Base-by-base conservation (phyloP, 306 rosid species). In the Abrus precatorius region DNA sequence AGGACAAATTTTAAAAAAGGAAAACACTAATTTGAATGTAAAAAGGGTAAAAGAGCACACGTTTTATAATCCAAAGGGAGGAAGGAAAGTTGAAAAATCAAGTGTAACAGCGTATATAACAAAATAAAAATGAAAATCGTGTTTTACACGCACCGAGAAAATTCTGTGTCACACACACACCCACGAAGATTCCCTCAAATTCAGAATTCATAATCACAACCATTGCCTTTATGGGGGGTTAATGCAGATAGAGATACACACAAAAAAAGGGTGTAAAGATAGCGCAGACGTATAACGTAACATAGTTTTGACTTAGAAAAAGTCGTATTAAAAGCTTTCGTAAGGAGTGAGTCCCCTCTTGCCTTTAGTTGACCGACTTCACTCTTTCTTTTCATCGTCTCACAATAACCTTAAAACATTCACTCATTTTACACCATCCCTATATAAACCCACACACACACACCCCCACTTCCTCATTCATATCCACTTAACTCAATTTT, bases 281-380 rank as follows among this genome's bases (percentile, higher is more conserved):
- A 62, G 77, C 59, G 81, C 79, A 82, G 76, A 78, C 85, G 86
- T 41, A 69, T 36, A 41, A 57, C 81, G 80, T 76, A 63, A 32
- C 83, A 9, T 32, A 53, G 91, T 41, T 84, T 88, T 93, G 97
- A 93, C 97, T 84, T 79, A 41, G 91, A 87, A 89, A 43, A 67
- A 84, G 91, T 91, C 93, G 54, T 32, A 10, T 41, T 36, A 4
- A 4, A 66, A 38, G 12, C 28, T 68, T 57, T 48, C 41, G 13
- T 36, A 36, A 36, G 40, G 40, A 36, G 54, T 50, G 52, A 62
- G 45, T 56, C 69, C 49, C 27, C 69, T 29, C 41, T 76, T 5
- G 8, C 14, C 63, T 56, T 76, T 86, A 78, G 95, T 92, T 92
- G 95, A 91, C 97, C 95, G 90, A 92, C 92, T 88, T 87, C 90